phyloP scores from a whole-genome alignment of 805 yeast genomes.

The Lipomyces chichibuensis region DNA sequence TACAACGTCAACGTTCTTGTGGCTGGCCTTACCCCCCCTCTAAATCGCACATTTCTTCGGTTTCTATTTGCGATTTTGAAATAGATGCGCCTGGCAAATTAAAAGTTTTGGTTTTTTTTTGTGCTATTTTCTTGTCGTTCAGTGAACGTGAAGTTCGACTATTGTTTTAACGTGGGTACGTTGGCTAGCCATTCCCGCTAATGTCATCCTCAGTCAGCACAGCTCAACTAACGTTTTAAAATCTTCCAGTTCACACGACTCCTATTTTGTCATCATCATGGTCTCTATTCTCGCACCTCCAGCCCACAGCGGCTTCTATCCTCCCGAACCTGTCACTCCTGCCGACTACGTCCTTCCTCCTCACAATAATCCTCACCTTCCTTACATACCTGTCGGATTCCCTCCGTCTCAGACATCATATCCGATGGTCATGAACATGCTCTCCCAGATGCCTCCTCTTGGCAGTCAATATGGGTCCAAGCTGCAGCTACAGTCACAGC shows the following conservation, averaged over 20 bases:
- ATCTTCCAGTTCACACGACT: background rate
- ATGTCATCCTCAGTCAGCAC: background rate
- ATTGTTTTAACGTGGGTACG: background rate
- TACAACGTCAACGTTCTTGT: background rate
- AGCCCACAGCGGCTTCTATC: slow-evolving; percentile 13
- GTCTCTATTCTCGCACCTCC: slow-evolving; percentile 13
- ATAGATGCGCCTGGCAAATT: background rate
- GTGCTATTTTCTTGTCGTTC: background rate
- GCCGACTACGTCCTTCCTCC: slow-evolving; percentile 21
- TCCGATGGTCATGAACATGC: background rate
- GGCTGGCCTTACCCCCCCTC: background rate
- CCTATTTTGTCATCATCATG: slow-evolving; percentile 8
- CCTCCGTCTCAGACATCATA: slow-evolving; percentile 2
- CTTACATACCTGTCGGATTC: slow-evolving; percentile 10
- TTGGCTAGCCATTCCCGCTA: background rate
- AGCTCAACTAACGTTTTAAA: background rate
- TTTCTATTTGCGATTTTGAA: background rate
- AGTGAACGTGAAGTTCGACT: background rate
- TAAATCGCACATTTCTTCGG: background rate
- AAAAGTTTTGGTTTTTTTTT: background rate
- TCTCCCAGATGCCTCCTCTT: slow-evolving; percentile 12
- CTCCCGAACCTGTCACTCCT: slow-evolving; percentile 20
- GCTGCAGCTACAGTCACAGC: slow-evolving; percentile 4
- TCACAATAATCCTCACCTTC: slow-evolving; percentile 6
- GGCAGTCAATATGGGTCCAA: slow-evolving; percentile 5